Percentiles rank a stretch among this genome's conserved stretches.
phyloP scores from a whole-genome alignment of 106 monocot genomes.

The Phalaenopsis equestris region DNA sequence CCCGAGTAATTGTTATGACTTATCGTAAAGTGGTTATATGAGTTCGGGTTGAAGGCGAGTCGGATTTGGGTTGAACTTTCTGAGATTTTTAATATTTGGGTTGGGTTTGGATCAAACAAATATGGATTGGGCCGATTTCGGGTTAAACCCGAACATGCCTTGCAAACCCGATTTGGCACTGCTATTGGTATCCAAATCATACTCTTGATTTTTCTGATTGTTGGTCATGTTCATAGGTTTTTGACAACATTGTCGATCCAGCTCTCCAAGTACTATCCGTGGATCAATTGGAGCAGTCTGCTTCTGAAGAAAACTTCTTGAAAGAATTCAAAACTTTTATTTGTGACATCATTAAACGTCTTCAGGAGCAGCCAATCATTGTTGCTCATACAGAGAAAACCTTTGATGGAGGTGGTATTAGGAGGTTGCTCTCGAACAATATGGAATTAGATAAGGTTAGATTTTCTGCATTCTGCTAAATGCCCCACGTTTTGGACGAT shows the following conservation, averaged over 20 bases:
- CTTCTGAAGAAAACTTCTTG: conserved; percentile 54
- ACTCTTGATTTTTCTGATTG: not conserved
- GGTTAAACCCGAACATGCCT: too few species aligned
- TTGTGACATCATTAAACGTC: conserved; percentile 21
- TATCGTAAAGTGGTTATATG: too few species aligned
- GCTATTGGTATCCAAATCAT: not conserved
- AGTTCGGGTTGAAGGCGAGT: too few species aligned
- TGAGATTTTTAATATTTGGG: too few species aligned
- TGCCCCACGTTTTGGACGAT: not conserved
- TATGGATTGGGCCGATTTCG: too few species aligned
- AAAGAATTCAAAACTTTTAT: conserved; percentile 57
- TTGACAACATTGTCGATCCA: conserved; percentile 50
- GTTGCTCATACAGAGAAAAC: conserved; percentile 83
- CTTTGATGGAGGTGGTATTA: conserved; percentile 65
- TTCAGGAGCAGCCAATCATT: conserved; percentile 69
- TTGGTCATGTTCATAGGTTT: conserved; percentile 36
- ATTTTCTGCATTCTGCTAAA: too few species aligned
- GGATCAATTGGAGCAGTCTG: conserved; percentile 27
- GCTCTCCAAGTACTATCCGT: conserved; percentile 30
- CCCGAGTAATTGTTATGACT: too few species aligned
- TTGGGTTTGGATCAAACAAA: too few species aligned
- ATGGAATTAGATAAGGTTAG: conserved; percentile 75
- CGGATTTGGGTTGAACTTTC: too few species aligned
- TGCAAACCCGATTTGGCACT: too few species aligned
- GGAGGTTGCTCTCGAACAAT: conserved; percentile 56